phyloP scores from a whole-genome alignment of 208 protist genomes.

The Herpetomonas muscarum region DNA sequence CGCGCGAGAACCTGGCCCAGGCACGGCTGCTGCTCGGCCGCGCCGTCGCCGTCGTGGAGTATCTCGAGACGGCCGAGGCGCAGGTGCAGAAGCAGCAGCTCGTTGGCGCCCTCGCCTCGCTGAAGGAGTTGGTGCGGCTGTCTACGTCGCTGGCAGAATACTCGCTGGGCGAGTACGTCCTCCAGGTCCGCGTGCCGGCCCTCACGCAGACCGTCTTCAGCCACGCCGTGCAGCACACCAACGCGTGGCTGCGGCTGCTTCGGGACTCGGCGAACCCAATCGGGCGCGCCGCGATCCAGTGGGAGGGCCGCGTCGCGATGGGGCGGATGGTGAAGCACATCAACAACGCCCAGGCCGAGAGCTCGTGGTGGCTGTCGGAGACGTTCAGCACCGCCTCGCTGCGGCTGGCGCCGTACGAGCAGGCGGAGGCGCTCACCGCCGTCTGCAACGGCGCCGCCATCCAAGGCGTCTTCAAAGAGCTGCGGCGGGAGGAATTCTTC shows the following conservation, averaged over 20 bases:
- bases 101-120: conserved; percentile 63
- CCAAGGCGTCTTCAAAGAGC: conserved; percentile 74
- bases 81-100: conserved; percentile 70
- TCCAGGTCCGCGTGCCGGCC: conserved; percentile 70
- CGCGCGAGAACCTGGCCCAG: conserved; percentile 55
- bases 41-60: conserved; percentile 62
- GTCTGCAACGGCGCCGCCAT: conserved; percentile 71
- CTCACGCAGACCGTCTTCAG: conserved; percentile 60
- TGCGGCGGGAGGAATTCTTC: conserved; percentile 75
- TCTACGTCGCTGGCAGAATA: conserved; percentile 69
- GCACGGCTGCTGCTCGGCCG: conserved; percentile 49
- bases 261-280: conserved; percentile 61
- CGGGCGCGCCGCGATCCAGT: conserved; percentile 56
- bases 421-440: conserved; percentile 39
- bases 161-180: conserved; percentile 79
- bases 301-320: conserved; percentile 47
- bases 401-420: conserved; percentile 44
- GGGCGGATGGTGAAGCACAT: conserved; percentile 46
- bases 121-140: conserved; percentile 63
- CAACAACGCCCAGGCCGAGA: conserved; percentile 34
- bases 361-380: conserved; percentile 70
- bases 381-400: conserved; percentile 44
- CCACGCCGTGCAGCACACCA: conserved; percentile 71
- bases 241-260: conserved; percentile 76
- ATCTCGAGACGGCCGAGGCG: conserved; percentile 75